Evolutionary conservation across 2,329 filamentous ascomycete genomes (phyloP), one percentile per base, ranked within the genome.

Genomic region (Colletotrichum shisoi): DNA sequence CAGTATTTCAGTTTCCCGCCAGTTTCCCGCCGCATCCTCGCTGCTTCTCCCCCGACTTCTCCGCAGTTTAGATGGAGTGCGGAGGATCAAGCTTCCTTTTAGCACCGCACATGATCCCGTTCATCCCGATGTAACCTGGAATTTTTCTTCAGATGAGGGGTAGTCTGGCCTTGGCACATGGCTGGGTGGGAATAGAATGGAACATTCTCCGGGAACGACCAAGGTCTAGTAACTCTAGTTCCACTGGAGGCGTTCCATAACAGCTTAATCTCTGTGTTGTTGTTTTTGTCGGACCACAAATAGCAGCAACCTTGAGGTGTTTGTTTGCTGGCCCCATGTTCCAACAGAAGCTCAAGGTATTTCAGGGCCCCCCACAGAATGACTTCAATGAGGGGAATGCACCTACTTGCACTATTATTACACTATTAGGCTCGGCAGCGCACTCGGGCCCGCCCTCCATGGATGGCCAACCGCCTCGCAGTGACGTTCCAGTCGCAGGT

Each of bases 1-100:
- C 15, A 54, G 52, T 46, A 57, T 63, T 37, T 5, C 11, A 3
- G n/a, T 52, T 53, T 39, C 0, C 51, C 51, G 51, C 51, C 8
- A 53, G n/a, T 53, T 39, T 39, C 51, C 51, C 34, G 51, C 51
- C n/a, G 49, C 31, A 3, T 27, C 5, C 37, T 34, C 31, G 24
- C 24, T 27, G 24, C 24, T 27, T 27, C 24, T 27, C 49, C 27
- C 27, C 27, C 49, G 19, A 31, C 12, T 52, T 37, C 49, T 37
- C 49, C 49, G 31, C 49, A 52, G 17, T 34, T 11, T 3, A n/a
- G 12, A 5, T 19, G 12, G 9, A 34, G 7, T 34, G 31, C 31
- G 27, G 27, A 31, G 27, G 6, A 31, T 37, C 49, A 19, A 37
- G 27, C 49, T 52, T 51, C 15, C 31, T 49, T 49, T 21, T 31